Base-by-base conservation (phyloP, 441 rosid genomes). In the Corymbia calophylla region DNA sequence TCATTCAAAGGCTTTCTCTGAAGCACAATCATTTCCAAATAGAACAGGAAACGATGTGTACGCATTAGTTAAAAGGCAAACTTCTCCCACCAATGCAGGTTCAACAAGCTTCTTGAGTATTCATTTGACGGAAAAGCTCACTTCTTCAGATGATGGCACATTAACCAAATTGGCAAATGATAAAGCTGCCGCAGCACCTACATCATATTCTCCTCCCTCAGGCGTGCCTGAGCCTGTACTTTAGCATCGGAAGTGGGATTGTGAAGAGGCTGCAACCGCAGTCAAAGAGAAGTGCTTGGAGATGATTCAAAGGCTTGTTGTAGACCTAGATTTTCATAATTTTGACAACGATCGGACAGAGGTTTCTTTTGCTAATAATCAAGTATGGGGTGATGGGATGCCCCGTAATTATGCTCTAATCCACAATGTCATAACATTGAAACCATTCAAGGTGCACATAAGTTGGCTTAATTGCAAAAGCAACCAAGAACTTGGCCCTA, bases 391-490 rank as follows among this genome's bases (percentile, higher is more conserved):
- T 56, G 95, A 93, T 49, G 92, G 94, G 70, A 93, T 94, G 94
- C 94, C 95, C 10, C 93, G 94, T 31, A 89, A 48, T 66, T 94
- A 93, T 89, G 93, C 94, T 53, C 85, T 92, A 90, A 88, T 93
- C 87, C 95, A 91, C 35, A 87, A 90, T 64, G 94, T 94, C 56
- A 88, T 92, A 32, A 92, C 94, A 44, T 44, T 62, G 68, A 91
- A 90, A 87, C 94, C 95, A 35, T 94, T 94, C 91, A 91, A 92
- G 82, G 29, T 73, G 49, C 86, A 87, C 14, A 68, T 32, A 1
- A 68, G 93, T 87, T 94, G 95, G 95, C 94, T 94, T 54, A 91
- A 89, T 86, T 90, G 93, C 15, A 92, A 91, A 84, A 92, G 91
- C 89, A 93, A 92, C 73, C 48, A 29, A 13, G 92, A 94, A 55